Evolutionary conservation across 2,329 filamentous ascomycete genomes (phyloP).

Genomic region (Talaromyces islandicus): DNA sequence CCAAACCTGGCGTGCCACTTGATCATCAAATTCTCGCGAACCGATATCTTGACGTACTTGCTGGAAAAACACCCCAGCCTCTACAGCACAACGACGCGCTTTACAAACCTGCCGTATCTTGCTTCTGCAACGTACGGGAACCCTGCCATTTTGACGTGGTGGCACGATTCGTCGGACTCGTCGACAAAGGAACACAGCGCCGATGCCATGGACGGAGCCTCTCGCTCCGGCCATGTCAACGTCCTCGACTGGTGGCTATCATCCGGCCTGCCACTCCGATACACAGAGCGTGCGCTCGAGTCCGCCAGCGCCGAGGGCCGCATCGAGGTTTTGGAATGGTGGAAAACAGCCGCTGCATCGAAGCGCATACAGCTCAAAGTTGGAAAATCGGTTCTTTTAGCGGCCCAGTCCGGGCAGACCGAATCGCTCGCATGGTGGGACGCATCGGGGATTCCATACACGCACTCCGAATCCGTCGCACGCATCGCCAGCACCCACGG

Average conservation of each 20-base stretch:
- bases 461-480: slow-evolving; percentile 73
- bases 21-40: slow-evolving; percentile 85
- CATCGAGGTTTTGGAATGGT: slow-evolving; percentile 86
- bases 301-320: slow-evolving; percentile 80
- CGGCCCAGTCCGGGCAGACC: slow-evolving; percentile 73
- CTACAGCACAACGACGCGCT: slow-evolving; percentile 78
- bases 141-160: slow-evolving; percentile 82
- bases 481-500: slow-evolving; percentile 81
- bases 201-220: slow-evolving; percentile 83
- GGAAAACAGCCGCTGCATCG: slow-evolving; percentile 60
- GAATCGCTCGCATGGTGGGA: slow-evolving; percentile 85
- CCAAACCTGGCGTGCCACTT: slow-evolving; percentile 79
- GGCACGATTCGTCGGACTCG: slow-evolving; percentile 77
- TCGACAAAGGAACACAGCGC: slow-evolving; percentile 78
- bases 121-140: slow-evolving; percentile 82
- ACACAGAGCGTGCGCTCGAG: slow-evolving; percentile 81
- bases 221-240: slow-evolving; percentile 74
- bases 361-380: slow-evolving; percentile 61
- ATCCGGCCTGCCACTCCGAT: slow-evolving; percentile 71
- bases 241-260: slow-evolving; percentile 90
- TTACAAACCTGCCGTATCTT: slow-evolving; percentile 77
- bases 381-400: slow-evolving; percentile 76
- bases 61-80: slow-evolving; percentile 64
- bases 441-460: slow-evolving; percentile 69
- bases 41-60: slow-evolving; percentile 68